Evolutionary conservation across 345 rosid species (phyloP), one percentile per base, ranked within the genome.

Genomic region (Camelina hispida): DNA sequence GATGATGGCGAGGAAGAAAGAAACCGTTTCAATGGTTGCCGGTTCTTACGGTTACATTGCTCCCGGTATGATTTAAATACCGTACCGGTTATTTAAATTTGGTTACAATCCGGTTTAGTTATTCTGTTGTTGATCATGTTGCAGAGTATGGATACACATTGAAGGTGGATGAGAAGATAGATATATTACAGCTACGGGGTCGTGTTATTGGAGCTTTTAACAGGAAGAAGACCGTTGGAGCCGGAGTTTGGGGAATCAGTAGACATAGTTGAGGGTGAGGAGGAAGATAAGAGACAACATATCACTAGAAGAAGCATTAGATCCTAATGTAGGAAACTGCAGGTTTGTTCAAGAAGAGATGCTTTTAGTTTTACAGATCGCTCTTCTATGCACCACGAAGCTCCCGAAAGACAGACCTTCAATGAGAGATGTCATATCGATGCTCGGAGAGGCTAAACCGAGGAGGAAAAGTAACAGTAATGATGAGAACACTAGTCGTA

Each of bases 1-100:
- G 72, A 85, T 88, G 96, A 90, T 94, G 97, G 82, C 82, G 38
- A 81, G 85, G 38, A 90, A 83, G 86, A 91, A 94, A 15, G 97
- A 94, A 81, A 94, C 96, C 16, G 92, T 91, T 62, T 90, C 96
- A 1, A 83, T 90, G 89, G 97, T 94, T 62, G 97, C 98, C 28
- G 98, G 98, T 40, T 94, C 98, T n/a, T 91, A 88, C 68, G 96
- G 97, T 13, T 94, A 90, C 84, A 94, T 94, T 7, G 98, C 97
- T 50, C 96, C 97, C 7, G 96, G 98, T 94, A 79, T 78, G 76
- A 66, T 6, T 15, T 4, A 43, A 23, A 2, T 13, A 43, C 17
- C 28, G 2, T 40, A 17, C 66, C 78, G 71, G 35, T 72, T 72
- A 12, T 8, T 61, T 23, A n/a, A 40, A 47, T 20, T 30, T 18